A percentile compares a stretch with the other conserved stretches of the same genome.
Conservation (phyloP, 495 filamentous ascomycete species). For the Penicillium roqueforti region DNA sequence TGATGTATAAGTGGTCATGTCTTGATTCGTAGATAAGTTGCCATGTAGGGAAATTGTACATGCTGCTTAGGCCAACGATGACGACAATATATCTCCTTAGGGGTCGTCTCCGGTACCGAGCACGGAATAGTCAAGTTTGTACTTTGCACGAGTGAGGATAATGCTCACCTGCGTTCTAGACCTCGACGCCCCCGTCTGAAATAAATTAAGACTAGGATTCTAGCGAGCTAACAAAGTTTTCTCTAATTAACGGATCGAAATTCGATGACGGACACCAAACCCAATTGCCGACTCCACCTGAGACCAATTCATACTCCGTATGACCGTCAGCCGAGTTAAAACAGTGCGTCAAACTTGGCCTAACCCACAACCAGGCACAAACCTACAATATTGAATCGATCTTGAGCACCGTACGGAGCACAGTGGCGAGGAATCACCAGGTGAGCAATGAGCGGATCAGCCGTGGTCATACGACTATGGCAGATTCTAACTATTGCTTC, state of each 20-base stretch:
- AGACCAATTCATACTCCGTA: neutral
- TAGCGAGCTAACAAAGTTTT: neutral
- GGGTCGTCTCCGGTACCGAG: too few species aligned
- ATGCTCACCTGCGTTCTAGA: too few species aligned
- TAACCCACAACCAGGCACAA: neutral
- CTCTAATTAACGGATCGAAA: constrained; percentile 4
- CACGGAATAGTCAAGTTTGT: neutral
- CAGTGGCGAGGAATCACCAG: too few species aligned
- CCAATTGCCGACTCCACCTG: neutral
- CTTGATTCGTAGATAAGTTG: neutral
- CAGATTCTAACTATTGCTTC: neutral
- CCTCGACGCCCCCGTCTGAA: neutral
- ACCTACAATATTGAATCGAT: too few species aligned
- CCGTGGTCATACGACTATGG: neutral
- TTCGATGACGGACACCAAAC: neutral
- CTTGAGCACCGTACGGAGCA: too few species aligned
- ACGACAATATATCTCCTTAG: neutral
- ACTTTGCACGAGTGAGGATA: too few species aligned
- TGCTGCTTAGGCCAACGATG: neutral
- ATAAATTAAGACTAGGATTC: constrained; percentile 1
- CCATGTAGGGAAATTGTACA: neutral
- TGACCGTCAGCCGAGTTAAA: neutral
- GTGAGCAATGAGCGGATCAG: neutral
- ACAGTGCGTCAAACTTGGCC: neutral
- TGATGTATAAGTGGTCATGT: neutral